Evolutionary conservation across 1,284 basidiomycete species (phyloP), one percentile per base, ranked within the genome.

Genomic region (Heliocybe sulcata): DNA sequence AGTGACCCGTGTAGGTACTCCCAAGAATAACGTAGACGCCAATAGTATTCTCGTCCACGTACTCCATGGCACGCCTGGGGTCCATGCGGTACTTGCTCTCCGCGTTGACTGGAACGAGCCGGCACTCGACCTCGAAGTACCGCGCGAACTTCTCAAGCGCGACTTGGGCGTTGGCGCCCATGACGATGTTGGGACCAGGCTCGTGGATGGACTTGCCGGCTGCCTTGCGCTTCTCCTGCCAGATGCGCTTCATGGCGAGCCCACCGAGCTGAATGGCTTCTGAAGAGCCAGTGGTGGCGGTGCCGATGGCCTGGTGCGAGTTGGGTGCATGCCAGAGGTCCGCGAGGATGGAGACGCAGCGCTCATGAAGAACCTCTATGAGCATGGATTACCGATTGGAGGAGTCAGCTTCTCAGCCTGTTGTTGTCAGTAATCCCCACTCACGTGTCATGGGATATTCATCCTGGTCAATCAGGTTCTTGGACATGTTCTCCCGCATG

Each of bases 191-290:
- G 58, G 79, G 80, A 16, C 79, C 91, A 19, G 92, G 92, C 60
- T 92, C 87, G 64, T 93, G 83, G 55, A 91, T 90, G 58, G 82
- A 86, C 69, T 94, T 94, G 38, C 94, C 94, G 1, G 82, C 82
- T 0, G 83, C 87, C 72, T 94, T 94, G 70, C 89, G 87, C 66
- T 82, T 86, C 59, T 84, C 85, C 69, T 98, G 94, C 95, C 95
- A 98, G 51, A 86, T 80, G 64, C 88, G 90, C 75, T 98, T 98
- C 84, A 98, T 90, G 16, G 95, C 92, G 20, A 98, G 81, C 47
- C 94, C 94, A 16, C 92, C 94, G 6, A 97, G 87, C 71, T 94
- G 92, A 63, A 95, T 92, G 1, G 92, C 94, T 70, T 97, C 94
- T 2, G 86, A 94, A 0, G 91, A 94, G 6, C 95, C 95, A 1